These are phyloP conservation scores for Sextonia rubra DNA, from an alignment of 164 flowering plant genomes.

Conservation along the genomic window DNA sequence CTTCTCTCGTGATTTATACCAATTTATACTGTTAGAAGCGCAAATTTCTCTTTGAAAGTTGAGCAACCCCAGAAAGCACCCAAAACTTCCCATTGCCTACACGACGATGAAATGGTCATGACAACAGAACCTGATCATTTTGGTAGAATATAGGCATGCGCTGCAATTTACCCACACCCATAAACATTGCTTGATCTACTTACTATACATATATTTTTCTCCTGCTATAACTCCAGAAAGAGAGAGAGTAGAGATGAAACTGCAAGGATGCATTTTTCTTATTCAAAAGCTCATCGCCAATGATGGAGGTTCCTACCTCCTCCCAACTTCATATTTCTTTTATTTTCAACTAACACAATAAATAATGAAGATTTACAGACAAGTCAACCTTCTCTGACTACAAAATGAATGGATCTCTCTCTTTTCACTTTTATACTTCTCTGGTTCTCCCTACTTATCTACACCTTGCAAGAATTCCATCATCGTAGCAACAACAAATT, in stretches of 20 bases:
- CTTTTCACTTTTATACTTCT: not conserved
- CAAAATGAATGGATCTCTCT: conserved; percentile 43
- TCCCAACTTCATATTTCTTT: not conserved
- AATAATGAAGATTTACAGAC: conserved; percentile 27
- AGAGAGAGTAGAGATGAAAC: not conserved
- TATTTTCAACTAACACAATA: conserved; percentile 18
- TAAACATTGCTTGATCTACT: too few relatives aligned
- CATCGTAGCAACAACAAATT: not conserved
- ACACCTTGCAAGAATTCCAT: not conserved
- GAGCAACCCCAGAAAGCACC: too few relatives aligned
- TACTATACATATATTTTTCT: too few relatives aligned
- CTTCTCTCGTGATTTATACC: too few relatives aligned
- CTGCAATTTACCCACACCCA: too few relatives aligned
- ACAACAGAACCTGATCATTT: not conserved
- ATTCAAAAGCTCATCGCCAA: not conserved
- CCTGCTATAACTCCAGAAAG: not conserved
- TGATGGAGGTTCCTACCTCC: not conserved
- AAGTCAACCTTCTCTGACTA: conserved; percentile 24
- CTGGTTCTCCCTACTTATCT: not conserved
- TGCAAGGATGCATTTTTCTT: too few relatives aligned
- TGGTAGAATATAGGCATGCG: not conserved
- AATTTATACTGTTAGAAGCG: too few relatives aligned
- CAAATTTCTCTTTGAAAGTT: too few relatives aligned
- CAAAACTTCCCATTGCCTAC: too few relatives aligned
- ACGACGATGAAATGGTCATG: too few relatives aligned